Conservation (phyloP, 139 green algal genomes). For the Gonium pectorale region DNA sequence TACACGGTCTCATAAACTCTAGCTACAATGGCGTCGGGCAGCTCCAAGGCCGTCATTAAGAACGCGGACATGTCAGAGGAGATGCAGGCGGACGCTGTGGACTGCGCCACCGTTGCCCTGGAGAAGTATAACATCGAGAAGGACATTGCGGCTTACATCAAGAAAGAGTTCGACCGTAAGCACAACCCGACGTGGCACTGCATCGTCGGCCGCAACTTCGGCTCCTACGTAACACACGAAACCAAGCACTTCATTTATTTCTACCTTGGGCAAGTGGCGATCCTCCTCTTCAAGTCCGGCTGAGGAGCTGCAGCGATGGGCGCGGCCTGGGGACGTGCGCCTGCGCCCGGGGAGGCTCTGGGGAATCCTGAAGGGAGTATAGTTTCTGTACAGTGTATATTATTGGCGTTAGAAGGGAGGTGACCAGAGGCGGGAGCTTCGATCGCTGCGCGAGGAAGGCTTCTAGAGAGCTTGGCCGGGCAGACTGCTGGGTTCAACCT, state of each 20-base stretch:
- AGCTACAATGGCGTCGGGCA: slow-evolving; percentile 21
- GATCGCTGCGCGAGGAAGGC: no score
- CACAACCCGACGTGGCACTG: slow-evolving; percentile 98
- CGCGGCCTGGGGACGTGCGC: not conserved
- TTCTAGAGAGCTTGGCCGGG: no score
- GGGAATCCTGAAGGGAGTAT: no score
- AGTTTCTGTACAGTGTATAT: slow-evolving; percentile 6
- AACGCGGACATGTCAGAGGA: slow-evolving; percentile 97
- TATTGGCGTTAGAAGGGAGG: no score
- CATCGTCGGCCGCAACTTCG: slow-evolving; percentile 98
- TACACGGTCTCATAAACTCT: not conserved
- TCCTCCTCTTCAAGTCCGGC: slow-evolving; percentile 97
- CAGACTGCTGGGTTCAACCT: no score
- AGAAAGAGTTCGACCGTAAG: slow-evolving; percentile 99
- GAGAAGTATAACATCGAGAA: slow-evolving; percentile 99
- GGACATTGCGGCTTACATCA: slow-evolving; percentile 98
- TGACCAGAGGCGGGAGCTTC: no score
- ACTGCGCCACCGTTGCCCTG: slow-evolving; percentile 90
- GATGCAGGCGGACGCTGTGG: slow-evolving; percentile 94
- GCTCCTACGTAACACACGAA: slow-evolving; percentile 98
- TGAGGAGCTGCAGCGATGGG: slow-evolving; percentile 63
- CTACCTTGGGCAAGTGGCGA: slow-evolving; percentile 89
- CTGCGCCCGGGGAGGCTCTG: not conserved
- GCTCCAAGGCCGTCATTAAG: slow-evolving; percentile 88
- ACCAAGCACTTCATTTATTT: slow-evolving; percentile 99